These are phyloP conservation scores for Funneliformis mosseae DNA, from an alignment of 192 early-diverging fungal species.

Conservation along the genomic window DNA sequence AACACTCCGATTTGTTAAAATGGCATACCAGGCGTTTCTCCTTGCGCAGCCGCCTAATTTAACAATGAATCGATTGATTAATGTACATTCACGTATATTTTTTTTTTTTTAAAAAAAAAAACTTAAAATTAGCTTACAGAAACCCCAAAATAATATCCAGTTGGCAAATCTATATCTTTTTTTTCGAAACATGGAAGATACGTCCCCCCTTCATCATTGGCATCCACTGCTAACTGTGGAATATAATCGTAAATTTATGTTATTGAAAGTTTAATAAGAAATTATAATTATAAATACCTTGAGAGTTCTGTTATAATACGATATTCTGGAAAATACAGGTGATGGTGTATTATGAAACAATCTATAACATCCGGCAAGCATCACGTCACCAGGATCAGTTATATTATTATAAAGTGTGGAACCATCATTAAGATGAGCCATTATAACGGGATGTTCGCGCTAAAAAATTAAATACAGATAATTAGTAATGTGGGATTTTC, in stretches of 20 bases:
- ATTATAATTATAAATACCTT: constrained; percentile 35
- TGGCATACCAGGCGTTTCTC: constrained; percentile 13
- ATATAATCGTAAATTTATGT: constrained; percentile 11
- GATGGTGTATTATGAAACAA: constrained; percentile 67
- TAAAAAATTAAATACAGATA: constrained; percentile 13
- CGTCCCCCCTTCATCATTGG: constrained; percentile 51
- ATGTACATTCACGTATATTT: constrained; percentile 1
- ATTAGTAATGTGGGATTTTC: neutral
- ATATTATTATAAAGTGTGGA: constrained; percentile 38
- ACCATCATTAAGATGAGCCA: constrained; percentile 70
- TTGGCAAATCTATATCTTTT: constrained; percentile 58
- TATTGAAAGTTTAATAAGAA: neutral
- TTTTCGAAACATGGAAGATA: constrained; percentile 61
- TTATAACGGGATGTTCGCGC: constrained; percentile 55
- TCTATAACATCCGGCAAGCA: constrained; percentile 57
- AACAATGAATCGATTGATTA: constrained; percentile 31
- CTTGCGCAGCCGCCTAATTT: constrained; percentile 31
- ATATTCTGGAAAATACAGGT: constrained; percentile 57
- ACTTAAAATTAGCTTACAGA: constrained; percentile 44
- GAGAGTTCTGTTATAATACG: constrained; percentile 62
- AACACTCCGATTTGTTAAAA: neutral
- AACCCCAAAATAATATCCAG: constrained; percentile 76
- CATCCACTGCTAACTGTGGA: constrained; percentile 50
- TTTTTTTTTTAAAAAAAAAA: too few relatives aligned
- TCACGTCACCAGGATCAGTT: constrained; percentile 32